Evolutionary conservation across 83 land plant genomes (phyloP).

Genomic region (Picea abies): DNA sequence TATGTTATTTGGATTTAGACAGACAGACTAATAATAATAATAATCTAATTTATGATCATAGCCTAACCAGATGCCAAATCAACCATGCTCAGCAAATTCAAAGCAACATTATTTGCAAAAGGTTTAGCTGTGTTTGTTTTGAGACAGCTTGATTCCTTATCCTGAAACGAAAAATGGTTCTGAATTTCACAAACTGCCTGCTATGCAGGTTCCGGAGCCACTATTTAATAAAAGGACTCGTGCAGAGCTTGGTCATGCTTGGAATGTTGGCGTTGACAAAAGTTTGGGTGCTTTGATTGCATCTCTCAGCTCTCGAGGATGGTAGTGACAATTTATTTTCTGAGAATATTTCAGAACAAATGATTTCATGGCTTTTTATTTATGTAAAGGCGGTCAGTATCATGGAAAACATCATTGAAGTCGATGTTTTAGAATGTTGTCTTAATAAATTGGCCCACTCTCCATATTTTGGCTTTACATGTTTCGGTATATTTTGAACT

Average conservation of each 20-base stretch:
- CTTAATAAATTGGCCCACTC: background rate
- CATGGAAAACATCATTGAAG: background rate
- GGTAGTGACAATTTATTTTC: constrained; percentile 2
- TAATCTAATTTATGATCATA: too few relatives aligned
- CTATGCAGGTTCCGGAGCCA: constrained; percentile 24
- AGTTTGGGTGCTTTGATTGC: constrained; percentile 27
- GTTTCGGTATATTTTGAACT: background rate
- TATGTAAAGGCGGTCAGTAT: background rate
- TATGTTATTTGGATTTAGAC: background rate
- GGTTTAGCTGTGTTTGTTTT: background rate
- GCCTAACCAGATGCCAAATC: too few relatives aligned
- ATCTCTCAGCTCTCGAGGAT: constrained; percentile 28
- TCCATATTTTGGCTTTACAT: background rate
- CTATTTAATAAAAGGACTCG: constrained; percentile 11
- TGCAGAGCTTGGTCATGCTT: constrained; percentile 18
- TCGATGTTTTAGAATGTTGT: background rate
- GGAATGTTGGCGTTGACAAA: constrained; percentile 31
- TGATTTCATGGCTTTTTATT: background rate
- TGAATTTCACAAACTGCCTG: constrained; percentile 7
- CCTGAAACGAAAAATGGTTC: background rate
- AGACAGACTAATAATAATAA: too few relatives aligned
- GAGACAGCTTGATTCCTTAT: background rate
- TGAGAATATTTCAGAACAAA: background rate
- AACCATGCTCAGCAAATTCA: too few relatives aligned
- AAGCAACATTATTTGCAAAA: background rate